A percentile compares a stretch with the other conserved stretches of the same genome.
Conservation (phyloP, 176 grass and related monocot genomes). For the Rhynchospora pubera region DNA sequence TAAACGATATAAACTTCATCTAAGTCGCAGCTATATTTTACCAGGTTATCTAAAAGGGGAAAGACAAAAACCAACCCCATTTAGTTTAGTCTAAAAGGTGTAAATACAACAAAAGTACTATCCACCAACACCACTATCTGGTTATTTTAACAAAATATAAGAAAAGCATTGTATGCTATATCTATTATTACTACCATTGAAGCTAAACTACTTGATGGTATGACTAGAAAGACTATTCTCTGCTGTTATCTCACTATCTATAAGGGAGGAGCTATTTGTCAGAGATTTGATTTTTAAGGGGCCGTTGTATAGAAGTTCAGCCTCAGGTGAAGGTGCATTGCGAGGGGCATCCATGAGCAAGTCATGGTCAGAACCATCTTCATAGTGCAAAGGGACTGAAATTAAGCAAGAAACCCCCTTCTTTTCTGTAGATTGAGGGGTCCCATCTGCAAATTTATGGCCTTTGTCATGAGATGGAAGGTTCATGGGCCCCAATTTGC, state of each 20-base stretch:
- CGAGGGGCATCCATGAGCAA: constrained; percentile 22
- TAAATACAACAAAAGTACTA: constrained; percentile 7
- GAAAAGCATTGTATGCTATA: constrained; percentile 10
- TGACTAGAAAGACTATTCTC: constrained; percentile 9
- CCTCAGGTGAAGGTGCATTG: constrained; percentile 21
- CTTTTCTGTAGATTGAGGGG: constrained; percentile 13
- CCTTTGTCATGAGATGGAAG: constrained; percentile 10
- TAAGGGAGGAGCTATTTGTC: constrained; percentile 5
- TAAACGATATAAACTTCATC: constrained; percentile 9
- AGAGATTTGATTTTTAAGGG: constrained; percentile 22
- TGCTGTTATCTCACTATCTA: constrained; percentile 21
- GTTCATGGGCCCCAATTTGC: constrained; percentile 4
- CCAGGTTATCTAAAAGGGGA: background rate
- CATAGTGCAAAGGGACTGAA: constrained; percentile 9
- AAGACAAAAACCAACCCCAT: background rate
- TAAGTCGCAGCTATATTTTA: constrained; percentile 6
- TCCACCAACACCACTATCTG: constrained; percentile 1
- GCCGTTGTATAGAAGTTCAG: constrained; percentile 14
- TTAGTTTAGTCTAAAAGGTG: constrained; percentile 21
- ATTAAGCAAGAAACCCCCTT: constrained; percentile 21
- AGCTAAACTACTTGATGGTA: constrained; percentile 16
- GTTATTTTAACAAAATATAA: background rate
- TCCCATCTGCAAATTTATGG: constrained; percentile 11
- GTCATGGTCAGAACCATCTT: constrained; percentile 12
- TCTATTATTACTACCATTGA: constrained; percentile 13